Evolutionary conservation across 2,329 filamentous ascomycete species (phyloP).

Genomic region (Calonectria pseudoturangicola): DNA sequence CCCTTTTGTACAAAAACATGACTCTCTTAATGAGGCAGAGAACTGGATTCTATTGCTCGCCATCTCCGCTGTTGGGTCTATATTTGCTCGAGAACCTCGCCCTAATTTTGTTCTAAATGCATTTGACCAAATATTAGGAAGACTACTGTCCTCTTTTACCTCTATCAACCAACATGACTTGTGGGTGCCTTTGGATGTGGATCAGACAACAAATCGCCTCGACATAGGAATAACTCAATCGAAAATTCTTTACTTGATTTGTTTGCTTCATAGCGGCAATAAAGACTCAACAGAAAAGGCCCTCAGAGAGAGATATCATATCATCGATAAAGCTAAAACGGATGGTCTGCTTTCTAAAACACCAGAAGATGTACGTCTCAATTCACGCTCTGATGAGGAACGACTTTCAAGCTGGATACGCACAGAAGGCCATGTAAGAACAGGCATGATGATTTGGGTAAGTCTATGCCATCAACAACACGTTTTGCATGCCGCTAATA

Average conservation of each 20-base stretch:
- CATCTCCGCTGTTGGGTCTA: slow-evolving; percentile 15
- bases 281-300: neutral
- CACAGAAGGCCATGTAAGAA: neutral
- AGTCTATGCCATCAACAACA: neutral
- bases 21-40: neutral
- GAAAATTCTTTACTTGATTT: slow-evolving; percentile 5
- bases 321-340: neutral
- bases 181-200: neutral
- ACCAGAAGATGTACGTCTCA: no score
- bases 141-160: neutral
- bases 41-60: slow-evolving; percentile 11
- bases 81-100: neutral
- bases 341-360: neutral
- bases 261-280: slow-evolving; percentile 14
- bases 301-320: neutral
- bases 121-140: neutral
- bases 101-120: neutral
- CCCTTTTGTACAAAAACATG: slow-evolving; percentile 38
- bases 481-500: neutral
- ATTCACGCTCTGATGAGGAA: neutral
- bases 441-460: slow-evolving; percentile 29
- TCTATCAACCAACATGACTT: neutral
- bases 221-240: neutral
- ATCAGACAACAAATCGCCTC: neutral
- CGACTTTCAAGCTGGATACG: neutral